Conservation (phyloP, 2,329 filamentous ascomycete genomes). For the Trichoderma endophyticum region DNA sequence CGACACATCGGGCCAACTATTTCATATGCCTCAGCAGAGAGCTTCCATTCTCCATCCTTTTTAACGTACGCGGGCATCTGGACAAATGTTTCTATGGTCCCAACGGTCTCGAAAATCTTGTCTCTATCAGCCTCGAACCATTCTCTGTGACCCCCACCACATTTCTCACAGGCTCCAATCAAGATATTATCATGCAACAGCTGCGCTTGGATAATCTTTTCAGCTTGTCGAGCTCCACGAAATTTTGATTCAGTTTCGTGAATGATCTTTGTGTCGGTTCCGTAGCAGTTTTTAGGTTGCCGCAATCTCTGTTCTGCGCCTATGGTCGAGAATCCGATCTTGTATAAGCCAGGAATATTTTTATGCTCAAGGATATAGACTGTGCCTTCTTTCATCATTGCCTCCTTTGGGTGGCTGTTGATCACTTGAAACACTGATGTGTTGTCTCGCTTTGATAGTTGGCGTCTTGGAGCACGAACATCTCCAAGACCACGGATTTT, state of each 20-base stretch:
- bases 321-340: not conserved
- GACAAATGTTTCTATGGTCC: not conserved
- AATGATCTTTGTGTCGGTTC: not conserved
- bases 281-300: not conserved
- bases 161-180: not conserved
- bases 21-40: not conserved
- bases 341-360: not conserved
- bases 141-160: not conserved
- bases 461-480: not conserved
- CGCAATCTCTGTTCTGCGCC: not conserved
- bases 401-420: not conserved
- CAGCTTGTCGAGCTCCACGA: not conserved
- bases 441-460: not conserved
- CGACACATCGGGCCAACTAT: not conserved
- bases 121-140: not conserved
- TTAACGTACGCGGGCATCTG: not conserved
- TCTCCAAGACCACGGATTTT: not conserved
- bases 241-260: not conserved
- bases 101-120: not conserved
- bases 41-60: not conserved
- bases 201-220: not conserved
- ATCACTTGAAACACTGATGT: not conserved
- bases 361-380: not conserved
- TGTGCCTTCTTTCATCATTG: not conserved
- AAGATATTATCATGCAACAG: not conserved